A percentile compares a stretch with the other conserved stretches of the same genome.
phyloP scores from a whole-genome alignment of 345 rosid species.

The Pseudoturritis turrita region DNA sequence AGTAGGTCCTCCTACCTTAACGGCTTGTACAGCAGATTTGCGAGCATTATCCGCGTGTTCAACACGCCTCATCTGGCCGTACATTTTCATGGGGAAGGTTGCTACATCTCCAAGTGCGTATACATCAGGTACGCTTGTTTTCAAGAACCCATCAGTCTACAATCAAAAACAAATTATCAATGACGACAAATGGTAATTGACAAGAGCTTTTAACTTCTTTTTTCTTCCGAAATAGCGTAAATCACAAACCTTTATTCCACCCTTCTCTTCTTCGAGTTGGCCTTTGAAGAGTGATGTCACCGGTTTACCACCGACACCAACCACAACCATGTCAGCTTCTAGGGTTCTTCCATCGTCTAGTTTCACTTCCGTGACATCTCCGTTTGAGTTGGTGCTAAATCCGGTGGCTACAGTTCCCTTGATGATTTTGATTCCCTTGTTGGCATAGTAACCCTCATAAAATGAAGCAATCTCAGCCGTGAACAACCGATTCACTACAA shows the following conservation, averaged over 20 bases:
- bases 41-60: conserved; percentile 88
- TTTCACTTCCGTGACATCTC: conserved; percentile 53
- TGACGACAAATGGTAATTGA: background rate
- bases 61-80: conserved; percentile 58
- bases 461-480: conserved; percentile 69
- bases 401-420: conserved; percentile 73
- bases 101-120: conserved; percentile 90
- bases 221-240: background rate
- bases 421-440: conserved; percentile 64
- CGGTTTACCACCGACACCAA: conserved; percentile 75
- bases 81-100: conserved; percentile 40
- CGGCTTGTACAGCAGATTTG: conserved; percentile 88
- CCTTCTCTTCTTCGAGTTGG: conserved; percentile 68
- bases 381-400: conserved; percentile 31
- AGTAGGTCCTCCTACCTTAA: conserved; percentile 37
- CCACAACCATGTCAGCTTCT: conserved; percentile 87
- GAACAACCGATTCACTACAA: conserved; percentile 66
- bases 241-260: conserved; percentile 58
- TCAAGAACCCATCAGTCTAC: conserved; percentile 28
- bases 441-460: conserved; percentile 65
- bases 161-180: background rate
- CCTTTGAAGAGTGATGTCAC: conserved; percentile 50
- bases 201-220: background rate
- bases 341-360: conserved; percentile 75
- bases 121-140: conserved; percentile 18